Base-by-base conservation (phyloP, 1,284 basidiomycete genomes). In the Anthracocystis panici-leucophaei region DNA sequence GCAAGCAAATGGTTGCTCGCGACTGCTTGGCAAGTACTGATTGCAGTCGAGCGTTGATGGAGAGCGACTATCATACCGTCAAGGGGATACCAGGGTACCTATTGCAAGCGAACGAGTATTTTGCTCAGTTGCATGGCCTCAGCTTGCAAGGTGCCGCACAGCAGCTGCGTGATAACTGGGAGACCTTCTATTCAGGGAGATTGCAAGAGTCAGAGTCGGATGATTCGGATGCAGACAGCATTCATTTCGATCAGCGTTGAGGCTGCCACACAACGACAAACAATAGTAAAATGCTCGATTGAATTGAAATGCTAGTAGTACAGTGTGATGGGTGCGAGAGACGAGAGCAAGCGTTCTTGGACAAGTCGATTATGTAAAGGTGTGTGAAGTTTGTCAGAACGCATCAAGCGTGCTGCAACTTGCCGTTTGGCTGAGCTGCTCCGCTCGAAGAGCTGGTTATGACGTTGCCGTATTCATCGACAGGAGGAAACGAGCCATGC, bases 1-100 rank as follows among this genome's bases (percentile, higher is more conserved):
- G 48, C 33, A 76, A 79, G 29, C 79, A 81, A 57, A 71, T 72
- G 31, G 35, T 45, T 7, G 59, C 75, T 3, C 25, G 40, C 12
- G 70, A 71, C 12, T 78, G 80, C 31, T 57, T 84, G 11, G 60
- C 41, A 0, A 65, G 65, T 10, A 65, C 70, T 7, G 70, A 79
- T 25, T 69, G 60, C 7, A 35, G 35, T 11, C 66, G 78, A 18
- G 57, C 81, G 3, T 58, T 84, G 42, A 57, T 75, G 64, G 82
- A 84, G 55, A 78, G 74, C 41, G 82, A 84, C 53, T 77, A 65
- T 46, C 72, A 81, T 46, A 75, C 68, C 5, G 76, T 75, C 45
- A 57, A 69, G n/a, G 69, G 48, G 18, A 72, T 82, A 5, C 70
- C 75, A 2, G 46, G n/a, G 3, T 62, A 45, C 40, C 29, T 74